Evolutionary conservation across 306 rosid species (phyloP).

Genomic region (Vicia faba): DNA sequence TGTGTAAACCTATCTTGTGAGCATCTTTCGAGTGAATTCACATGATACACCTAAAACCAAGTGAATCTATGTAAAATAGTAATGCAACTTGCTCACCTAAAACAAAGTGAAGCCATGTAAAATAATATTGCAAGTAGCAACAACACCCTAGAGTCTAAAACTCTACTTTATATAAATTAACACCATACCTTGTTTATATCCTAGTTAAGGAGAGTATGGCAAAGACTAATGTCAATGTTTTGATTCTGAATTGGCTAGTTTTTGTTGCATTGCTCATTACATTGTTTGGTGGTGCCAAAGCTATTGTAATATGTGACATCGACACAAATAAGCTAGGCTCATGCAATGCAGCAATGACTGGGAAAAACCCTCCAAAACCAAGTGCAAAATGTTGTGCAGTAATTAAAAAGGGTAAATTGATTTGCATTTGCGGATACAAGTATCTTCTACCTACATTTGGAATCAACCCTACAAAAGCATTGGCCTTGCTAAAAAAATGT

Average conservation of each 20-base stretch:
- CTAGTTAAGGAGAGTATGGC: slow-evolving; percentile 41
- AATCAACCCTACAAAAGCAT: slow-evolving; percentile 55
- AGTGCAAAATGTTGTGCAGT: slow-evolving; percentile 49
- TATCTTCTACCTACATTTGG: slow-evolving; percentile 50
- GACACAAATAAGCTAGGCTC: slow-evolving; percentile 37
- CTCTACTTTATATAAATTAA: slow-evolving; percentile 38
- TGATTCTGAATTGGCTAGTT: slow-evolving; percentile 34
- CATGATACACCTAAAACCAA: slow-evolving; percentile 45
- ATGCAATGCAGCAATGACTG: slow-evolving; percentile 60
- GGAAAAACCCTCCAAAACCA: slow-evolving; percentile 51
- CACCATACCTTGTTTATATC: slow-evolving; percentile 19
- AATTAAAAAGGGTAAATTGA: slow-evolving; percentile 46
- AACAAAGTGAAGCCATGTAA: slow-evolving; percentile 8
- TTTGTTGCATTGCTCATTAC: slow-evolving; percentile 41
- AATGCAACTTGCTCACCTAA: slow-evolving; percentile 29
- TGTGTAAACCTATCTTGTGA: slow-evolving; percentile 45
- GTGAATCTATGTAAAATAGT: slow-evolving; percentile 20
- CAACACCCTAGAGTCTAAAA: slow-evolving; percentile 4
- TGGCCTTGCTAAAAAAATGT: slow-evolving; percentile 67
- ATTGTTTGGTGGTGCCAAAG: slow-evolving; percentile 41
- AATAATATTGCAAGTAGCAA: slow-evolving; percentile 15
- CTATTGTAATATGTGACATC: slow-evolving; percentile 45
- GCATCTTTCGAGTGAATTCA: slow-evolving; percentile 43
- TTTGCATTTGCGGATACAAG: slow-evolving; percentile 67
- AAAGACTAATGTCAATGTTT: slow-evolving; percentile 2